These are phyloP conservation scores for Penicillium decumbens DNA, from an alignment of 2,329 filamentous ascomycete species.

Conservation along the genomic window DNA sequence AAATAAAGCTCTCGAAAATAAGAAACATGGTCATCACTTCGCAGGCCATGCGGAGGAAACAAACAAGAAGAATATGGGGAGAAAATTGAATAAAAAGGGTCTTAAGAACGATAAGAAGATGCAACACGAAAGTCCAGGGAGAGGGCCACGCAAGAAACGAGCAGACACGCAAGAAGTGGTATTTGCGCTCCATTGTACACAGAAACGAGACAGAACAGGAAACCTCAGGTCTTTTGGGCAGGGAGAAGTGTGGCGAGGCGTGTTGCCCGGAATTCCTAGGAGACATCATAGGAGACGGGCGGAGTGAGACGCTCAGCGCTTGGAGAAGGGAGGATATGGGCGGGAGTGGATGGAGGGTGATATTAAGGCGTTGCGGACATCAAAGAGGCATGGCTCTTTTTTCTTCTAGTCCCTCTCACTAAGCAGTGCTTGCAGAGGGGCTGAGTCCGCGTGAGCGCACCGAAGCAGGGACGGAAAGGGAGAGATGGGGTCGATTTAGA, in stretches of 20 bases:
- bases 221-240: conserved; percentile 3
- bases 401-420: background rate
- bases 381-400: background rate
- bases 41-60: conserved; percentile 16
- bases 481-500: background rate
- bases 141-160: conserved; percentile 11
- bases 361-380: background rate
- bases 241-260: background rate
- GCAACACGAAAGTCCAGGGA: conserved; percentile 8
- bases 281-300: background rate
- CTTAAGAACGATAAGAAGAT: conserved; percentile 13
- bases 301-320: background rate
- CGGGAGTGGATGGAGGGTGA: background rate
- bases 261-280: background rate
- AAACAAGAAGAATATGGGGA: conserved; percentile 5
- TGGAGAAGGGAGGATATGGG: background rate
- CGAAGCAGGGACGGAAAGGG: background rate
- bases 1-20: conserved; percentile 2
- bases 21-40: conserved; percentile 19
- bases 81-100: conserved; percentile 5
- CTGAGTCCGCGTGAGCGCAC: background rate
- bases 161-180: conserved; percentile 31
- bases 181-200: conserved; percentile 43
- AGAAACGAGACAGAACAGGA: conserved; percentile 19
- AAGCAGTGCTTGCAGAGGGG: background rate